These are phyloP conservation scores for Plantago major DNA, from an alignment of 257 asterid genomes.

Conservation along the genomic window DNA sequence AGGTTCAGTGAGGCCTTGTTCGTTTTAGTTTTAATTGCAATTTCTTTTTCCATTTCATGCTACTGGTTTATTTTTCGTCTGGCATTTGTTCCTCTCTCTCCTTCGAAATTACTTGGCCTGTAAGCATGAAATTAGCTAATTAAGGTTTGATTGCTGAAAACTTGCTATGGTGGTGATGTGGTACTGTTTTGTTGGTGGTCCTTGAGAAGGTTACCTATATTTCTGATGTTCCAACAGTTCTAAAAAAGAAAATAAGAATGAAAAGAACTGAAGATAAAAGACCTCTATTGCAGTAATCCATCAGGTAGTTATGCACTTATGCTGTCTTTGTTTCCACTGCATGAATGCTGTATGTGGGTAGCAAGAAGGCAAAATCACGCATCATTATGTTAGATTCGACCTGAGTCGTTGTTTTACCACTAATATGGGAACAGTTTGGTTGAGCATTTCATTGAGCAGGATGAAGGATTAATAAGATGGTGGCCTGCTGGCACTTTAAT, in stretches of 20 bases:
- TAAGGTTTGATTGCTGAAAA: slow-evolving; percentile 9
- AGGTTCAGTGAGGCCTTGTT: slow-evolving; percentile 34
- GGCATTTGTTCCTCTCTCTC: no score
- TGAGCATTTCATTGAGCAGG: neutral
- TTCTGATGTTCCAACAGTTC: no score
- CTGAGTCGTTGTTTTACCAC: neutral
- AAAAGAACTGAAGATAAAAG: no score
- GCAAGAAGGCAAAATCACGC: neutral
- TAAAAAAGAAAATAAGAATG: no score
- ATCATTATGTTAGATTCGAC: neutral
- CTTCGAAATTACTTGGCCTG: no score
- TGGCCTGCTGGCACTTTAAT: neutral
- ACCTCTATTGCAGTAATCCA: no score
- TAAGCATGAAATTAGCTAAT: no score
- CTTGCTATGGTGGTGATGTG: neutral
- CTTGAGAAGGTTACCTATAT: no score
- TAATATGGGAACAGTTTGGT: neutral
- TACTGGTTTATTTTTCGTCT: no score
- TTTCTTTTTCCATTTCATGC: no score
- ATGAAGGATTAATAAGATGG: neutral
- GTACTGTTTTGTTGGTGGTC: neutral
- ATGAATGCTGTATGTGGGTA: neutral
- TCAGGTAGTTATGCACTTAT: no score
- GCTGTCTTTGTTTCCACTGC: no score
- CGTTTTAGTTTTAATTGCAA: neutral